Evolutionary conservation across 2,329 filamentous ascomycete species (phyloP), one percentile per base, ranked within the genome.

Genomic region (Fusarium citri): DNA sequence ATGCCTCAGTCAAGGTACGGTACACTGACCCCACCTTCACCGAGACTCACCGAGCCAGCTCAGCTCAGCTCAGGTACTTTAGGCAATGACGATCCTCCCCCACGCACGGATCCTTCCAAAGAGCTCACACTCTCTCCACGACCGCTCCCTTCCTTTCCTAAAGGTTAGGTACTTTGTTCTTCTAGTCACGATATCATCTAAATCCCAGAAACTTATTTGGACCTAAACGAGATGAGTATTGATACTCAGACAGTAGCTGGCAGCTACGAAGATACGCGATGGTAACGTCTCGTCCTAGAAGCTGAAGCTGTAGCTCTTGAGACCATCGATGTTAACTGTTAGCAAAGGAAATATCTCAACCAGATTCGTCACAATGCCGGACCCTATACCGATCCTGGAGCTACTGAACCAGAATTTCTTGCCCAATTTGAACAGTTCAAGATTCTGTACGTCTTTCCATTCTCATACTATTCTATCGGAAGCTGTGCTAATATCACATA

Each of bases 271-370:
- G 69, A 73, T 37, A 74, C 71, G 64, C 77, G 80, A 79, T 82
- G 78, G 80, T 81, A 66, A 65, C 41, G 37, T 59, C 48, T 37
- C 25, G 14, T 34, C 23, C 62, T 51, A 16, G 37, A 55, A 57
- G 59, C 61, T 73, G 48, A 20, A 41, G 31, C 57, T 46, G 46
- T 28, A 59, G 53, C 67, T 72, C 57, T 63, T 28, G 20, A 12
- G 41, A 49, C 31, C 20, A 20, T 40, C 53, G 50, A 43, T 18
- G 41, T 61, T 72, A 34, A 72, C 57, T 31, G 6, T 57, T 46
- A 62, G 16, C 10, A 54, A 69, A 97, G 94, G 94, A 90, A 89
- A 79, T 91, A 97, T 78, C 87, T 98, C 60, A 90, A 98, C 81
- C 91, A 87, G 67, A 90, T 98, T 70, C 87, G 97, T 59, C 90